Conservation (phyloP, 2,329 filamentous ascomycete species). For the Penicillium palitans region DNA sequence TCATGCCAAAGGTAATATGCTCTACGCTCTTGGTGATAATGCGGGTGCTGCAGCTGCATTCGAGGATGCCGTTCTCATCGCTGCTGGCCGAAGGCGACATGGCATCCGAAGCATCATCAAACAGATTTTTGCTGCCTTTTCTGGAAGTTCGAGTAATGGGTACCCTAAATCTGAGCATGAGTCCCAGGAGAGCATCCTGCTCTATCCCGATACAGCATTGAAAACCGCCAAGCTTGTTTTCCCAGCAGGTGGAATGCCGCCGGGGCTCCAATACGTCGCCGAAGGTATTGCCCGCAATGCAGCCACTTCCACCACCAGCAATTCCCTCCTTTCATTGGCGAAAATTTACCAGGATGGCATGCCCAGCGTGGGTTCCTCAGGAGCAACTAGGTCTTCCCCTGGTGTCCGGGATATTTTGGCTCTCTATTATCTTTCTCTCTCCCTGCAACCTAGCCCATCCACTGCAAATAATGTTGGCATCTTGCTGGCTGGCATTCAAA, state of each 20-base stretch:
- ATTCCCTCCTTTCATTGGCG: slow-evolving; percentile 87
- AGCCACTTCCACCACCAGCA: slow-evolving; percentile 89
- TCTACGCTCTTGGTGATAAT: slow-evolving; percentile 86
- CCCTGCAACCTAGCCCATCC: slow-evolving; percentile 91
- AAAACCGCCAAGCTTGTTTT: slow-evolving; percentile 84
- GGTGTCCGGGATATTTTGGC: slow-evolving; percentile 90
- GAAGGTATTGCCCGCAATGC: slow-evolving; percentile 72
- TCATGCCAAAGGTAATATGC: slow-evolving; percentile 97
- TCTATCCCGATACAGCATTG: slow-evolving; percentile 80
- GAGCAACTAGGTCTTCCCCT: slow-evolving; percentile 62
- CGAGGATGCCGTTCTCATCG: slow-evolving; percentile 90
- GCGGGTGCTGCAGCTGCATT: slow-evolving; percentile 80
- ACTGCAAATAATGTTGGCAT: slow-evolving; percentile 99
- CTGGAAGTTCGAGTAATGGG: slow-evolving; percentile 46
- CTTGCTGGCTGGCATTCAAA: slow-evolving; percentile 89
- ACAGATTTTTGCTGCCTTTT: slow-evolving; percentile 71
- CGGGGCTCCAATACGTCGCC: slow-evolving; percentile 72
- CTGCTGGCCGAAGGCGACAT: slow-evolving; percentile 67
- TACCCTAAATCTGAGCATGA: slow-evolving; percentile 39
- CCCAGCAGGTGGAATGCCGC: slow-evolving; percentile 69
- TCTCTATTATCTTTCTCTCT: slow-evolving; percentile 91
- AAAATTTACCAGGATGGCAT: slow-evolving; percentile 98
- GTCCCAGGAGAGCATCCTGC: slow-evolving; percentile 64
- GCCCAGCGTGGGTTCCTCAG: slow-evolving; percentile 65
- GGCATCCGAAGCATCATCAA: slow-evolving; percentile 77